These are phyloP conservation scores for Peribolospora baueri DNA, from an alignment of 768 basidiomycete species.

Conservation along the genomic window DNA sequence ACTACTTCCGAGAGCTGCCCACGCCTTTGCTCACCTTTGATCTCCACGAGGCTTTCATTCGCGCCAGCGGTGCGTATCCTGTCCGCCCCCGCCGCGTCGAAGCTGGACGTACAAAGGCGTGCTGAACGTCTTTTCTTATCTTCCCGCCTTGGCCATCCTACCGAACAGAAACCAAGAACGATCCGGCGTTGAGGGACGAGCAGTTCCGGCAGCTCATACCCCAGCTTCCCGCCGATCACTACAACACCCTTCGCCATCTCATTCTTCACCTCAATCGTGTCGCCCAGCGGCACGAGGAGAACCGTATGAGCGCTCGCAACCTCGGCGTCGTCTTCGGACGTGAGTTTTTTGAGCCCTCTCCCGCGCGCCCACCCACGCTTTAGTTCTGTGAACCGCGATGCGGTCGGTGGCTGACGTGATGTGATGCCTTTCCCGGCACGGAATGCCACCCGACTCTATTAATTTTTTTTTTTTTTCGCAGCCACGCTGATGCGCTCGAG, in stretches of 20 bases:
- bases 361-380: background rate
- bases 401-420: too few relatives aligned
- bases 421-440: background rate
- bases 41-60: conserved; percentile 71
- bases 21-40: conserved; percentile 73
- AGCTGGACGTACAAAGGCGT: background rate
- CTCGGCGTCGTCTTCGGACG: conserved; percentile 95
- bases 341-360: conserved; percentile 26
- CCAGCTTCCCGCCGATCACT: conserved; percentile 66
- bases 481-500: conserved; percentile 83
- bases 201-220: conserved; percentile 43
- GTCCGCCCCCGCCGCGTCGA: background rate
- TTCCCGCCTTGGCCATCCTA: background rate
- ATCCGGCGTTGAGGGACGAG: conserved; percentile 8
- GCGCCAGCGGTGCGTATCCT: conserved; percentile 32
- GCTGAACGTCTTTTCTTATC: background rate
- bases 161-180: conserved; percentile 1
- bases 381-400: background rate
- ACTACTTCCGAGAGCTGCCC: conserved; percentile 80
- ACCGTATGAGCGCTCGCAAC: conserved; percentile 86
- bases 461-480: conserved; percentile 17
- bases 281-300: conserved; percentile 39
- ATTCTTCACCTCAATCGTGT: conserved; percentile 72
- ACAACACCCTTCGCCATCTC: conserved; percentile 50
- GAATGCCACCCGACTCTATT: background rate